Percentiles rank a stretch among this genome's conserved stretches.
phyloP scores from a whole-genome alignment of 192 early-diverging fungal species.

The Backusella macrospora region DNA sequence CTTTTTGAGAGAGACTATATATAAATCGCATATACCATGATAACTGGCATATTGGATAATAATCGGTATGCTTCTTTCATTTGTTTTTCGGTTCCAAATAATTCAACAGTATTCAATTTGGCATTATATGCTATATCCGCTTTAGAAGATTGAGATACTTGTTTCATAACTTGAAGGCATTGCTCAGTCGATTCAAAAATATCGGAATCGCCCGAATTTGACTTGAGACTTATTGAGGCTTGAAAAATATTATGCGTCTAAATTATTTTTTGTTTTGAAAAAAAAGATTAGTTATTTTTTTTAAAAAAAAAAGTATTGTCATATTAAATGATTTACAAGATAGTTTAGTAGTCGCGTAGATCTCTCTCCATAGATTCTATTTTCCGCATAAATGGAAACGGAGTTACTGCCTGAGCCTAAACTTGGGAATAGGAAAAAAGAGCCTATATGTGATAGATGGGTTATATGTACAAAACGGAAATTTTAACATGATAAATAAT shows the following conservation, averaged over 20 bases:
- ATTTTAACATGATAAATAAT: not conserved
- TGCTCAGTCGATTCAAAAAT: conserved; percentile 13
- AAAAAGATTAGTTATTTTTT: not conserved
- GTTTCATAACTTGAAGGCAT: conserved; percentile 26
- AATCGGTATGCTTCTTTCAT: conserved; percentile 59
- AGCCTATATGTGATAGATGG: conserved; percentile 19
- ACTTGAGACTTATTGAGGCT: not conserved
- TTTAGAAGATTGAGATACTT: conserved; percentile 47
- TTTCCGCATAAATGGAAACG: conserved; percentile 64
- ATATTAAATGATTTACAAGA: conserved; percentile 49
- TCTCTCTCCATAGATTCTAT: conserved; percentile 67
- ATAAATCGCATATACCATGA: conserved; percentile 35
- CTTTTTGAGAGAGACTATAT: not conserved
- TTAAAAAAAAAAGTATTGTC: not conserved
- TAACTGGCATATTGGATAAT: conserved; percentile 50
- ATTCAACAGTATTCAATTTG: conserved; percentile 52
- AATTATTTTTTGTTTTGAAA: not conserved
- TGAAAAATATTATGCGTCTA: not conserved
- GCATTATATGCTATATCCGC: conserved; percentile 61
- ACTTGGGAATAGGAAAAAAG: conserved; percentile 62
- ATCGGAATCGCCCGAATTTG: not conserved
- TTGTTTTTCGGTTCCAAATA: conserved; percentile 65
- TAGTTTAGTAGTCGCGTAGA: conserved; percentile 67
- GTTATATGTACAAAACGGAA: not conserved
- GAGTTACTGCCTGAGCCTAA: conserved; percentile 54